phyloP scores from a whole-genome alignment of 23 red algal genomes.

The Pyropia yezoensis region DNA sequence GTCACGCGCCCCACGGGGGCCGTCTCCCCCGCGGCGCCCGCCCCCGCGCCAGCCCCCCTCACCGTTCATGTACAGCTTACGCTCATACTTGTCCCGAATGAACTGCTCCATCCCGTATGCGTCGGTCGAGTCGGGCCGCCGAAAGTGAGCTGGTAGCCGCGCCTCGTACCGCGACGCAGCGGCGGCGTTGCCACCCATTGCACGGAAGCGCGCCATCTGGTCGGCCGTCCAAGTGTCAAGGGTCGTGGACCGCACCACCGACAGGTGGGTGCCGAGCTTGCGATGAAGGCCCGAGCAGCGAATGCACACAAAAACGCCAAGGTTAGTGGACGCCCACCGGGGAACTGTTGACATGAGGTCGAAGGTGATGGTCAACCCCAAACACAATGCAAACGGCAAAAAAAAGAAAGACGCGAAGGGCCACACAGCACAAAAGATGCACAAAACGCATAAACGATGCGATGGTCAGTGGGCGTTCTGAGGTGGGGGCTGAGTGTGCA shows the following conservation, averaged over 20 bases:
- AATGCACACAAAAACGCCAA: slow-evolving; percentile 92
- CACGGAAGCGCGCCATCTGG: slow-evolving; percentile 54
- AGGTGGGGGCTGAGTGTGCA: too few species aligned
- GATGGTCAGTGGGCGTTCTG: too few species aligned
- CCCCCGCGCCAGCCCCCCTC: slow-evolving; percentile 37
- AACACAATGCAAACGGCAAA: background rate
- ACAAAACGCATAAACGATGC: too few species aligned
- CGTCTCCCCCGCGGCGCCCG: slow-evolving; percentile 10
- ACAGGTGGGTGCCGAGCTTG: slow-evolving; percentile 85
- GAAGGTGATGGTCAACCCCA: background rate
- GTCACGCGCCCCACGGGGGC: background rate
- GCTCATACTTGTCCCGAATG: slow-evolving; percentile 92
- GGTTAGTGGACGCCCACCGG: slow-evolving; percentile 92
- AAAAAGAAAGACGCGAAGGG: background rate
- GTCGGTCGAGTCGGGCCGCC: slow-evolving; percentile 51
- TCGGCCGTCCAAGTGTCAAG: slow-evolving; percentile 88
- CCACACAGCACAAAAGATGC: background rate
- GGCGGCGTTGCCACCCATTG: slow-evolving; percentile 63
- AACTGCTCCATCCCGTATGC: slow-evolving; percentile 64
- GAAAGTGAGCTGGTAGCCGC: slow-evolving; percentile 61
- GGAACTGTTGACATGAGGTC: slow-evolving; percentile 6
- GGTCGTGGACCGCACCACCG: slow-evolving; percentile 74
- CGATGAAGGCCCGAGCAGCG: slow-evolving; percentile 75
- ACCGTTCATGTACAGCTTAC: slow-evolving; percentile 39
- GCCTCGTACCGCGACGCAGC: slow-evolving; percentile 66